phyloP scores from a whole-genome alignment of 2,329 filamentous ascomycete species.

The Boeremia exigua region DNA sequence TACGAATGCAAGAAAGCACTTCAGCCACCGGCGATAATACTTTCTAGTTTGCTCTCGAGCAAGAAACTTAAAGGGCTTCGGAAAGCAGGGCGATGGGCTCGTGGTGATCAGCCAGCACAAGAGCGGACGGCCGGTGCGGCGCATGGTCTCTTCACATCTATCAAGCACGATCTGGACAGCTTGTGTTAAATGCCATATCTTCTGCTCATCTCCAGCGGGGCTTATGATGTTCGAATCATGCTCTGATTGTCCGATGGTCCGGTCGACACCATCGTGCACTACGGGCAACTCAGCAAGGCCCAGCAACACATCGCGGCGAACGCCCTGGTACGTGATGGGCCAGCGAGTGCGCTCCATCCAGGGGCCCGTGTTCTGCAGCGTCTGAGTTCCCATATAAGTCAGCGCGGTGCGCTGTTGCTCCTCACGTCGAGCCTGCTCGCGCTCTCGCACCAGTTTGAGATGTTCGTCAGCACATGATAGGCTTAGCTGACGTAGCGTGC shows the following conservation, averaged over 20 bases:
- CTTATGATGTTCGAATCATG: slow-evolving; percentile 4
- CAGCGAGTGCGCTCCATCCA: slow-evolving; percentile 8
- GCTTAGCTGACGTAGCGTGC: background rate
- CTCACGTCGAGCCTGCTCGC: background rate
- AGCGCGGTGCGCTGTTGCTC: slow-evolving; percentile 3
- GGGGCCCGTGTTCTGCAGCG: slow-evolving; percentile 6
- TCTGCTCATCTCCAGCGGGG: background rate
- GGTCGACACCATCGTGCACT: slow-evolving; percentile 1
- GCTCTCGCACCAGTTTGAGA: slow-evolving; percentile 3
- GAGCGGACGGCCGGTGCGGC: background rate
- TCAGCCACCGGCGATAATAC: slow-evolving; percentile 7
- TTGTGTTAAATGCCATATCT: slow-evolving; percentile 11
- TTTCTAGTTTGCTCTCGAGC: slow-evolving; percentile 1
- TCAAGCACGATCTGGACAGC: slow-evolving; percentile 3
- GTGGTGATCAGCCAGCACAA: slow-evolving; percentile 7
- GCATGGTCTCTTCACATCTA: slow-evolving; percentile 4
- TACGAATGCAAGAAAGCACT: slow-evolving; percentile 1
- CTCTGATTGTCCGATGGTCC: background rate
- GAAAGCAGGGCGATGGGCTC: background rate
- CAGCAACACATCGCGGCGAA: slow-evolving; percentile 1
- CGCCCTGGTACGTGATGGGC: slow-evolving; percentile 6
- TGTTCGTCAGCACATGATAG: slow-evolving; percentile 3
- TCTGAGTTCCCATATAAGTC: slow-evolving; percentile 7
- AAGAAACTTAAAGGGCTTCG: slow-evolving; percentile 7
- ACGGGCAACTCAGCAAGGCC: slow-evolving; percentile 4